These are phyloP conservation scores for Acrodontium crateriforme DNA, from an alignment of 2,329 filamentous ascomycete genomes.

Conservation along the genomic window DNA sequence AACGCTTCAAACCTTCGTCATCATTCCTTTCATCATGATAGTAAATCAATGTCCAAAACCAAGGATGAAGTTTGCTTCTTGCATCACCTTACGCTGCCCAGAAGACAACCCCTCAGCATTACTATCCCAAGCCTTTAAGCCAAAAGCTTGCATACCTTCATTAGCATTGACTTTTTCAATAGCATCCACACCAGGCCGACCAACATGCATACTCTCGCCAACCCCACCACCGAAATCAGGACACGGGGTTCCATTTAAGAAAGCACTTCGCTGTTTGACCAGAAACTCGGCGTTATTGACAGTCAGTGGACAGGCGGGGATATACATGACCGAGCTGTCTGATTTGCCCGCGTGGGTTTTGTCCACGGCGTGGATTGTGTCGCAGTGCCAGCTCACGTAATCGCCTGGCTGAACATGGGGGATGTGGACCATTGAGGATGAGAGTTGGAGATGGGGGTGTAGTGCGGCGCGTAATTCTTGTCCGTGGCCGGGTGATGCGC, in stretches of 20 bases:
- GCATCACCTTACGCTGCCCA: constrained; percentile 39
- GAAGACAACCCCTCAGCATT: constrained; percentile 31
- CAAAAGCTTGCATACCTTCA: constrained; percentile 42
- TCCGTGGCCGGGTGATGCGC: constrained; percentile 52
- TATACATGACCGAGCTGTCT: constrained; percentile 80
- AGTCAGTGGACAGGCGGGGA: constrained; percentile 73
- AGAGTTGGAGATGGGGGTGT: constrained; percentile 58
- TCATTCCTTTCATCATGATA: too few species aligned
- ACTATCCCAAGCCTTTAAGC: constrained; percentile 37
- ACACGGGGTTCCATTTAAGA: constrained; percentile 42
- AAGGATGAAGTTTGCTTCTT: constrained; percentile 39
- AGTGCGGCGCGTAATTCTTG: constrained; percentile 52
- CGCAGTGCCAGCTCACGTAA: constrained; percentile 66
- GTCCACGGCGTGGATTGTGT: constrained; percentile 67
- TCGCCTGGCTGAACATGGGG: constrained; percentile 58
- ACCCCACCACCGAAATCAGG: constrained; percentile 44
- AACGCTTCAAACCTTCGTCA: too few species aligned
- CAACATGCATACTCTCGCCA: constrained; percentile 44
- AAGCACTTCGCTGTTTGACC: constrained; percentile 54
- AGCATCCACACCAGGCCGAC: constrained; percentile 26
- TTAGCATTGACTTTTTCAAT: constrained; percentile 23
- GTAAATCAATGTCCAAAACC: constrained; percentile 28
- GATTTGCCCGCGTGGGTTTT: constrained; percentile 53
- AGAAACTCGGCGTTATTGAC: constrained; percentile 60
- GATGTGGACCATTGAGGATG: constrained; percentile 56